These are phyloP conservation scores for Mycena metata DNA, from an alignment of 768 basidiomycete genomes.

Conservation along the genomic window DNA sequence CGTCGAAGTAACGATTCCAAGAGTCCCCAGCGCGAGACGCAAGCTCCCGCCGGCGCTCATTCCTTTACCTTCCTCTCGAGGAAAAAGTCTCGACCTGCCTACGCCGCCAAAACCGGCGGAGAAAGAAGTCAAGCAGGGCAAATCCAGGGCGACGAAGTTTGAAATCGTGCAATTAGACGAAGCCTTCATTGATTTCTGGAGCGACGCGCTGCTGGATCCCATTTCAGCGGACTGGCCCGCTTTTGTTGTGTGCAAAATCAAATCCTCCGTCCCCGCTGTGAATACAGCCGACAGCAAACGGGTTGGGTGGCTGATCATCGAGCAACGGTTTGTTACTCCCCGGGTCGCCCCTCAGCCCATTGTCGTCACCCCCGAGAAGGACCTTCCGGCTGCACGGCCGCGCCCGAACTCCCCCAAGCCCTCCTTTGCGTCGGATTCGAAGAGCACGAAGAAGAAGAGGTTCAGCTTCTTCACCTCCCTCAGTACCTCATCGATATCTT, in stretches of 20 bases:
- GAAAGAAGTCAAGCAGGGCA: conserved; percentile 44
- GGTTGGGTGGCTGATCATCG: conserved; percentile 77
- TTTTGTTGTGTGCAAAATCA: conserved; percentile 80
- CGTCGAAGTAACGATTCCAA: conserved; percentile 66
- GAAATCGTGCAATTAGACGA: conserved; percentile 77
- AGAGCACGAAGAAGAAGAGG: conserved; percentile 68
- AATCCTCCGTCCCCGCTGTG: conserved; percentile 49
- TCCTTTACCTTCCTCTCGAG: conserved; percentile 39
- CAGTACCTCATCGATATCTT: conserved; percentile 48
- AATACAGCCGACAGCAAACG: conserved; percentile 52
- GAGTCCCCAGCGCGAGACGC: conserved; percentile 50
- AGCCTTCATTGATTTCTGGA: conserved; percentile 88
- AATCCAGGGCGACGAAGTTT: conserved; percentile 58
- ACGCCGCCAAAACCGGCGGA: conserved; percentile 31
- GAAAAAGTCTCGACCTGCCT: conserved; percentile 46
- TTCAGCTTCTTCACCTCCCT: conserved; percentile 72
- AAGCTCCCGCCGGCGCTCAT: conserved; percentile 41
- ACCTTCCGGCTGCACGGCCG: conserved; percentile 40
- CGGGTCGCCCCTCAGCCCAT: conserved; percentile 47
- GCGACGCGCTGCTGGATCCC: conserved; percentile 78
- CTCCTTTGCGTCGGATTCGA: conserved; percentile 62
- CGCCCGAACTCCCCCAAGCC: conserved; percentile 58
- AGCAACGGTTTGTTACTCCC: conserved; percentile 66
- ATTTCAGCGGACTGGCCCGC: conserved; percentile 74
- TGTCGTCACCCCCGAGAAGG: conserved; percentile 30